phyloP scores from a whole-genome alignment of 2,329 filamentous ascomycete species.

The Calonectria hongkongensis region DNA sequence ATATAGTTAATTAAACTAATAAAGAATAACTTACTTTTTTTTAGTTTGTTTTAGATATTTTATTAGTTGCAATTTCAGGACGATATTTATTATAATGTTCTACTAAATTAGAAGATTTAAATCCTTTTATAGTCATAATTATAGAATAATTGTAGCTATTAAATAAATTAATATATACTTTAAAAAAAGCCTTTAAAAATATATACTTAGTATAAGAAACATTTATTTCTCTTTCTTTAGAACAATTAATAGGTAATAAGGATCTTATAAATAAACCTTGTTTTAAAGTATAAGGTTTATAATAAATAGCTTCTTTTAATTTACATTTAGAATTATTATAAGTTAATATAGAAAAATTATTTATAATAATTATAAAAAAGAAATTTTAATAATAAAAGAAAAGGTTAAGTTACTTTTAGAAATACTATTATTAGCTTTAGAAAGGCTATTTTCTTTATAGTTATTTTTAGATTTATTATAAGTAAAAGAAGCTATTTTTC shows the following conservation, averaged over 20 bases:
- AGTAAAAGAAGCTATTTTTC: too few relatives aligned
- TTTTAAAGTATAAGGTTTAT: not conserved
- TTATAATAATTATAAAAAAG: not conserved
- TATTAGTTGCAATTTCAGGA: too few relatives aligned
- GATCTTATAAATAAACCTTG: too few relatives aligned
- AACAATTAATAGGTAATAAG: too few relatives aligned
- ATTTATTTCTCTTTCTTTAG: not conserved
- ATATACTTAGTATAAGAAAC: not conserved
- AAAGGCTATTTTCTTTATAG: too few relatives aligned
- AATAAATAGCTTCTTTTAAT: not conserved
- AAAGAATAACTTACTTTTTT: not conserved
- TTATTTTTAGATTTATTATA: too few relatives aligned
- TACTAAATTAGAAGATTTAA: too few relatives aligned
- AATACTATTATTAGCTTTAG: not conserved
- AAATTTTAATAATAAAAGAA: too few relatives aligned
- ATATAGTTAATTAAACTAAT: not conserved
- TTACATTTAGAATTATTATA: not conserved
- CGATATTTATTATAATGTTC: not conserved
- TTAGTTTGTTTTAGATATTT: not conserved
- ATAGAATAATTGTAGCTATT: too few relatives aligned
- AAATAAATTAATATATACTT: too few relatives aligned
- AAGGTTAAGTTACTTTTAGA: not conserved
- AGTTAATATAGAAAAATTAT: not conserved
- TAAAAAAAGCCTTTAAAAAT: too few relatives aligned
- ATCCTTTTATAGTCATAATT: too few relatives aligned